A percentile compares a stretch with the other conserved stretches of the same genome.
phyloP scores from a whole-genome alignment of 2,329 filamentous ascomycete species.

The Alternaria conjuncta region DNA sequence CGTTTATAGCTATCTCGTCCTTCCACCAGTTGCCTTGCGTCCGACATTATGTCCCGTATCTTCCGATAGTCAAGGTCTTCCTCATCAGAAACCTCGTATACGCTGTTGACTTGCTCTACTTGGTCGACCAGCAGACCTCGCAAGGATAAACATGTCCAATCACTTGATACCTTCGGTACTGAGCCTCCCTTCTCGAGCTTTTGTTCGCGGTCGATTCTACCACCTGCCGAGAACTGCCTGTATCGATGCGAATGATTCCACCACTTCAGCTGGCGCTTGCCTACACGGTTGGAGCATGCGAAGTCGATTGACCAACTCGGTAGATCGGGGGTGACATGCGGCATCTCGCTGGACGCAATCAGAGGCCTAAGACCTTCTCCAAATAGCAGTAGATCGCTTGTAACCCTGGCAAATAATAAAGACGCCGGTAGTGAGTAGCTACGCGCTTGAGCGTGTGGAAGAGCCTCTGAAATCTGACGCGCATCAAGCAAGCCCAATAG shows the following conservation, averaged over 20 bases:
- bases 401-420: neutral
- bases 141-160: neutral
- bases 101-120: neutral
- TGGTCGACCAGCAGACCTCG: neutral
- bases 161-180: neutral
- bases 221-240: neutral
- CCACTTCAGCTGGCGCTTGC: constrained; percentile 25
- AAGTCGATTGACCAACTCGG: constrained; percentile 29
- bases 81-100: neutral
- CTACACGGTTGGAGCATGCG: constrained; percentile 16
- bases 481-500: constrained; percentile 21
- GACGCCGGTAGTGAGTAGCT: neutral
- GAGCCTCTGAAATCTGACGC: neutral
- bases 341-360: constrained; percentile 17
- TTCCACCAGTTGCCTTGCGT: neutral
- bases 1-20: neutral
- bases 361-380: constrained; percentile 17
- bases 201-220: neutral
- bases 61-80: neutral
- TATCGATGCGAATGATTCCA: constrained; percentile 28
- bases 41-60: neutral
- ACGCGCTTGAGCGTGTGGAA: neutral
- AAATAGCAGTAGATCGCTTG: constrained; percentile 16
- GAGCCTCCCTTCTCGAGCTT: neutral
- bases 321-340: constrained; percentile 5